phyloP scores from a whole-genome alignment of 2,329 filamentous ascomycete genomes.

The Phoma sp. region DNA sequence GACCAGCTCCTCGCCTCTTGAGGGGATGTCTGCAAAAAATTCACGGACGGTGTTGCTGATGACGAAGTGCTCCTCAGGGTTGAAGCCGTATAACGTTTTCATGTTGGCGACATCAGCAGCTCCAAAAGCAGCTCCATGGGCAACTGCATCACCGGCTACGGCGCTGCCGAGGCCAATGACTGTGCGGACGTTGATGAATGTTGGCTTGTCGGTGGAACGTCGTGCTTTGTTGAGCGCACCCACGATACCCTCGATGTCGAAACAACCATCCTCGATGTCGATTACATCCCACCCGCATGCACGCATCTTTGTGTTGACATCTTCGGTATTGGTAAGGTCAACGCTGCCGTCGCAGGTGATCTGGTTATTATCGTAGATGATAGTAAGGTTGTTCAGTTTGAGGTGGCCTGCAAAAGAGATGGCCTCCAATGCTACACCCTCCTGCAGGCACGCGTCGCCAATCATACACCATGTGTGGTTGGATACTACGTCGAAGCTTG shows the following conservation, averaged over 20 bases:
- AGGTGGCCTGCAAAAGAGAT: conserved; percentile 65
- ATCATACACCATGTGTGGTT: conserved; percentile 65
- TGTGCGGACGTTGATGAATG: conserved; percentile 66
- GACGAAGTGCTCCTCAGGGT: conserved; percentile 58
- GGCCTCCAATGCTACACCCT: conserved; percentile 65
- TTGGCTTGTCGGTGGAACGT: conserved; percentile 57
- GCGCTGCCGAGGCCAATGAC: conserved; percentile 62
- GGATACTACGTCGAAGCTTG: conserved; percentile 57
- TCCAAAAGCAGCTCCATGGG: conserved; percentile 67
- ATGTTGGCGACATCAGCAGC: conserved; percentile 62
- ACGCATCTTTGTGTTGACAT: conserved; percentile 65
- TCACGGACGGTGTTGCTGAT: conserved; percentile 56
- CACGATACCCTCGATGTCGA: conserved; percentile 59
- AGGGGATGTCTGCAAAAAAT: conserved; percentile 61
- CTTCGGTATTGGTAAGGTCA: conserved; percentile 63
- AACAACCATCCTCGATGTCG: conserved; percentile 61
- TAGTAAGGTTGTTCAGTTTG: conserved; percentile 62
- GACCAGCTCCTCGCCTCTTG: conserved; percentile 57
- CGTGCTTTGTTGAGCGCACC: conserved; percentile 57
- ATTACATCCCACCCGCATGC: conserved; percentile 65
- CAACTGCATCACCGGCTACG: conserved; percentile 58
- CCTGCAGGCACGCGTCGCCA: conserved; percentile 66
- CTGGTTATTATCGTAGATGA: conserved; percentile 69
- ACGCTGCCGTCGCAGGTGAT: conserved; percentile 66
- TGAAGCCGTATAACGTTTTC: conserved; percentile 60